Evolutionary conservation across 2,329 filamentous ascomycete species (phyloP).

Genomic region (Microdochium nivale): DNA sequence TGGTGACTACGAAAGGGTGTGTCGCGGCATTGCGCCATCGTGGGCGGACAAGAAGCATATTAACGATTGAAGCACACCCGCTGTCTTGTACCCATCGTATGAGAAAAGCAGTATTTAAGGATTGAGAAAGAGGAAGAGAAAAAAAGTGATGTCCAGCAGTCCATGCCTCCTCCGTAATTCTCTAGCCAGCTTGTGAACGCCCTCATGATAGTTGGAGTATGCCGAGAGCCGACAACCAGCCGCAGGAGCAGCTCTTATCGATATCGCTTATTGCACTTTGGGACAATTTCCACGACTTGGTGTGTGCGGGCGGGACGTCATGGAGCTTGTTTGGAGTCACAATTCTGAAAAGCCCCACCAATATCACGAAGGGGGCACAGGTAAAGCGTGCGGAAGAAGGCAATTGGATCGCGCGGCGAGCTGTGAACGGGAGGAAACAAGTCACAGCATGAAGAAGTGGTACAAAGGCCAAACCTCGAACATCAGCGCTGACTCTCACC

Average conservation of each 20-base stretch:
- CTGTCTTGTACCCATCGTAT: too few relatives aligned
- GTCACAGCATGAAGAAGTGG: too few relatives aligned
- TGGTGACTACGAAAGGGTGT: constrained; percentile 67
- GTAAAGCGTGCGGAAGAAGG: too few relatives aligned
- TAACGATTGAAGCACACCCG: constrained; percentile 35
- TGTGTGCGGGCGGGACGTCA: not conserved
- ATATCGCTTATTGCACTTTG: not conserved
- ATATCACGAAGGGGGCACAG: not conserved
- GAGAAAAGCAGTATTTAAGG: not conserved
- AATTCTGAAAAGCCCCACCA: not conserved
- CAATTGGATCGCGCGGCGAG: too few relatives aligned
- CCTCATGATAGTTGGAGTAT: not conserved
- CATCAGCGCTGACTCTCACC: too few relatives aligned
- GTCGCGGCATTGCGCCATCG: constrained; percentile 52
- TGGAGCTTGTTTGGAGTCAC: not conserved
- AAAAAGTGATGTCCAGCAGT: not conserved
- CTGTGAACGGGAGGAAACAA: too few relatives aligned
- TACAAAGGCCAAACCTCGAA: too few relatives aligned
- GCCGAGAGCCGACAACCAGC: not conserved
- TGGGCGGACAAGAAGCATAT: constrained; percentile 54
- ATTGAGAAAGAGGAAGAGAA: not conserved
- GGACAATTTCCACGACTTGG: not conserved
- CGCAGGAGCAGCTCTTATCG: not conserved
- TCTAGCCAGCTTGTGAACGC: too few relatives aligned
- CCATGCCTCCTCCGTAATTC: not conserved